These are phyloP conservation scores for Alnus glutinosa DNA, from an alignment of 306 rosid species.

Conservation along the genomic window DNA sequence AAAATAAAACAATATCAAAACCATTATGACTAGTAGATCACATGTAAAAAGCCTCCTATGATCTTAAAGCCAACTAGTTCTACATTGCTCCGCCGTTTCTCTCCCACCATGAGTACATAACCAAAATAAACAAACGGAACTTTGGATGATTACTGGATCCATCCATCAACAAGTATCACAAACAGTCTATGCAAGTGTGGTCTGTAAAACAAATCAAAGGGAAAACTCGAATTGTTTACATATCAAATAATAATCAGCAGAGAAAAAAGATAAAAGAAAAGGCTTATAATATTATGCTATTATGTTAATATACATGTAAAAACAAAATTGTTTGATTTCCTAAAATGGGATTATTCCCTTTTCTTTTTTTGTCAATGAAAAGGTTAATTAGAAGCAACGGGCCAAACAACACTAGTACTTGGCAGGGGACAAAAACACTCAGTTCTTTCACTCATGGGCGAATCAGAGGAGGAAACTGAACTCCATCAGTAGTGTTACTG, in stretches of 20 bases:
- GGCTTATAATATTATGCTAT: no score
- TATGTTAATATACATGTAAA: background rate
- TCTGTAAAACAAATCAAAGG: background rate
- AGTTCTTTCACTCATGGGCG: no score
- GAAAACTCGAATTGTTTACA: background rate
- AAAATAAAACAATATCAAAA: background rate
- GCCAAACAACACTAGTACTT: no score
- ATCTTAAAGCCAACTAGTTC: background rate
- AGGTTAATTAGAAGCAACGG: no score
- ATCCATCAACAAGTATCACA: slow-evolving; percentile 19
- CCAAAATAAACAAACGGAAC: background rate
- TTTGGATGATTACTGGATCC: slow-evolving; percentile 15
- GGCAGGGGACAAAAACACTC: no score
- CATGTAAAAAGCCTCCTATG: background rate
- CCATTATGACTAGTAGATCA: background rate
- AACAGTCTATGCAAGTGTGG: slow-evolving; percentile 20
- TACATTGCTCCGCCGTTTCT: no score
- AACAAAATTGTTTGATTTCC: background rate
- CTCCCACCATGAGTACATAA: background rate
- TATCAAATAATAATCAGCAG: no score
- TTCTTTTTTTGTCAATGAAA: no score
- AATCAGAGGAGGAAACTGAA: no score
- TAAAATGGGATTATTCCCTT: no score
- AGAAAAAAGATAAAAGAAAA: no score
- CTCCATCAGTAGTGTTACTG: no score